Conservation (phyloP, 441 rosid species). For the Eruca vesicaria region DNA sequence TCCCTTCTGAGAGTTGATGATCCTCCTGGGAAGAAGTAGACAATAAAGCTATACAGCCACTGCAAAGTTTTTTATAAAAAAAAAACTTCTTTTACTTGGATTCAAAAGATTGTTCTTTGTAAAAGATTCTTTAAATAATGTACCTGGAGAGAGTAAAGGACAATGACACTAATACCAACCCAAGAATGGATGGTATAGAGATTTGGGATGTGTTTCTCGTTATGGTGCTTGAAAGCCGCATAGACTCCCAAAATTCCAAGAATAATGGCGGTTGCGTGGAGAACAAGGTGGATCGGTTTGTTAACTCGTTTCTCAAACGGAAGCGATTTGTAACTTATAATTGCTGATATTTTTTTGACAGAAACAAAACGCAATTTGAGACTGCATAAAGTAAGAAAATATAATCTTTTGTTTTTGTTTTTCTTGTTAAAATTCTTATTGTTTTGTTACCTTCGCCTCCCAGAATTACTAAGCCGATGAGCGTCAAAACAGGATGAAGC, state of each 20-base stretch:
- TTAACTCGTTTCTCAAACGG: conserved; percentile 52
- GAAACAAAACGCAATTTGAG: neutral
- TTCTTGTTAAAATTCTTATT: neutral
- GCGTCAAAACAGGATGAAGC: conserved; percentile 81
- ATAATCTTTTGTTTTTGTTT: neutral
- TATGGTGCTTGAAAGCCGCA: conserved; percentile 72
- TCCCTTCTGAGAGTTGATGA: conserved; percentile 40
- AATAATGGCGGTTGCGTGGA: conserved; percentile 62
- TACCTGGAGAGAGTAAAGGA: conserved; percentile 73
- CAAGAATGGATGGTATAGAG: conserved; percentile 90
- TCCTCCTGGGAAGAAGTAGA: conserved; percentile 73
- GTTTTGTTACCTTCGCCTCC: conserved; percentile 78
- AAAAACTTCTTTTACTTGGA: neutral
- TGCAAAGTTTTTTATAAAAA: conserved; percentile 31
- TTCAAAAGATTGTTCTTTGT: conserved; percentile 6
- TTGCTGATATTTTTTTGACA: conserved; percentile 44
- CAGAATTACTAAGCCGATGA: conserved; percentile 66
- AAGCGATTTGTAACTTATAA: conserved; percentile 63
- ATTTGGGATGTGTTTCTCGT: conserved; percentile 66
- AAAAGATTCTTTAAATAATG: neutral
- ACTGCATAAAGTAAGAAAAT: neutral
- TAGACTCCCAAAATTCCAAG: conserved; percentile 63
- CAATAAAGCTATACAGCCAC: conserved; percentile 70
- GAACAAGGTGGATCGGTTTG: conserved; percentile 64
- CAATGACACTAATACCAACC: conserved; percentile 66